These are phyloP conservation scores for Carnegiea gigantea DNA, from an alignment of 179 eudicot species.

Conservation along the genomic window DNA sequence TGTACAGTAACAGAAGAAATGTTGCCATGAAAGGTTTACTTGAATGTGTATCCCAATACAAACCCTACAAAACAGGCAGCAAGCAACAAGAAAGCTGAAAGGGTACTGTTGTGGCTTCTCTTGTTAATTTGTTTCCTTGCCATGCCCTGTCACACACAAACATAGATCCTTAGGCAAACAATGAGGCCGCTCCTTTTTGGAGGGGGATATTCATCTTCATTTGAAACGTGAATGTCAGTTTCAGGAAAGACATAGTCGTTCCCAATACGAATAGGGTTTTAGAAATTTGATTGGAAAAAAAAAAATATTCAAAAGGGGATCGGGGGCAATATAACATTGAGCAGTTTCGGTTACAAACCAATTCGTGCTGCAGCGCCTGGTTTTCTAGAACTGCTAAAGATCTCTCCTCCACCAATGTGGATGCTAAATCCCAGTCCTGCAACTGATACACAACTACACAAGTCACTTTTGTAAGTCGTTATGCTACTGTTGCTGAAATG, in stretches of 20 bases:
- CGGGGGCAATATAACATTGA: neutral
- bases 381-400: conserved; percentile 28
- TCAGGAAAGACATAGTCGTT: neutral
- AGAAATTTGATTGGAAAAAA: no score
- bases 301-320: no score
- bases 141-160: conserved; percentile 27
- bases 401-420: conserved; percentile 29
- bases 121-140: conserved; percentile 22
- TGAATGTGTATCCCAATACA: conserved; percentile 31
- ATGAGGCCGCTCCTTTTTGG: no score
- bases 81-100: conserved; percentile 11
- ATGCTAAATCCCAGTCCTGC: conserved; percentile 35
- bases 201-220: no score
- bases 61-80: conserved; percentile 30
- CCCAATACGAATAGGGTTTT: neutral
- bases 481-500: neutral
- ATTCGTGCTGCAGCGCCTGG: conserved; percentile 30
- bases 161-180: neutral
- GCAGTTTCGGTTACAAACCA: conserved; percentile 26
- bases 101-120: neutral
- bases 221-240: neutral
- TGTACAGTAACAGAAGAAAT: neutral
- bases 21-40: conserved; percentile 10
- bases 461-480: neutral
- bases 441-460: neutral